Base-by-base conservation (phyloP, 148 eudicot genomes). In the Diospyros kaki region DNA sequence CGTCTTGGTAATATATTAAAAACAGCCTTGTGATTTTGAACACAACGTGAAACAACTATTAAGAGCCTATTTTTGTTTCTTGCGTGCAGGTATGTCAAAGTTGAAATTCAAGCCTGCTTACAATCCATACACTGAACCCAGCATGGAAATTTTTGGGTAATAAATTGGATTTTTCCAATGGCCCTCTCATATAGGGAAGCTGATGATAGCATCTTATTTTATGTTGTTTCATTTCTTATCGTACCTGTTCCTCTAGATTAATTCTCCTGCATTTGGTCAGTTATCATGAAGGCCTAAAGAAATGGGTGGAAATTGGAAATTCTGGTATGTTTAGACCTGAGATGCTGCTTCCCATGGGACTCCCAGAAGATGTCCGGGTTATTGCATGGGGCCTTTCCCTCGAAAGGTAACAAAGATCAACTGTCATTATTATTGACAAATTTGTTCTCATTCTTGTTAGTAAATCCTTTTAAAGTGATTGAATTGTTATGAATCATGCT, bases 321-420 rank as follows among this genome's bases (percentile, higher is more conserved):
- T 93, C 98, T 11, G 98, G 98, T 51, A 89, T 93, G 96, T 93
- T 93, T 64, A 89, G 98, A 85, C 94, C 98, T 15, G 98, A 93
- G 78, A 93, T 93, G 98, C 63, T 95, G 79, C 99, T 76, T 42
- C 99, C 97, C 2, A 95, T 95, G 99, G 96, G 96, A 13, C 96
- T 95, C 48, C 97, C 97, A 0, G 96, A 95, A 78, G 99, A 95
- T 87, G 99, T 88, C 61, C 83, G 86, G 74, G 99, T 95, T 38
- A 91, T 95, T 75, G 99, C 99, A 17, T 95, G 99, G 99, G 99
- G 97, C 11, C 87, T 95, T 65, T 95, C 96, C 52, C 91, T 95
- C 14, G 99, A 95, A 83, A 93, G 97, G 98, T 91, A 75, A 69
- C 76, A 9, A 28, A 38, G n/a, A 43, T 48, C 15, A 48, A 52